Conservation (phyloP, 169 alveolate genomes). For the Cryptosporidium baileyi region DNA sequence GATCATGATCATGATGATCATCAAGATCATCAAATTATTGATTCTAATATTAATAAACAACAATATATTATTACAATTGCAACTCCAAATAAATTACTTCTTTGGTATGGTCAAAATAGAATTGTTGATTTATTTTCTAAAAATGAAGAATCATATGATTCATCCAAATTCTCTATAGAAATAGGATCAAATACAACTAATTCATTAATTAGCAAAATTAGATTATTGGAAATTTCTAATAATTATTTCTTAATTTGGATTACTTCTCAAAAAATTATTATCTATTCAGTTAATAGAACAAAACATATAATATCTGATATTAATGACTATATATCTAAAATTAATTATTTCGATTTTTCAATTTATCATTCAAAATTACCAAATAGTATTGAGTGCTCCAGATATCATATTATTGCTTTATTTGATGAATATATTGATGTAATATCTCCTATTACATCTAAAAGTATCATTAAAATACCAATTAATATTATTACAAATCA, state of each 20-base stretch:
- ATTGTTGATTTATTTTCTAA: constrained; percentile 32
- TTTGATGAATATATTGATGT: constrained; percentile 26
- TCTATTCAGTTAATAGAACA: constrained; percentile 11
- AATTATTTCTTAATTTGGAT: constrained; percentile 38
- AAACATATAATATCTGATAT: neutral
- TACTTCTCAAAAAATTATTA: neutral
- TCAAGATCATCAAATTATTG: neutral
- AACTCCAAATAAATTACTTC: constrained; percentile 38
- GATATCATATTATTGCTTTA: constrained; percentile 41
- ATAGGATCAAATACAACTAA: neutral
- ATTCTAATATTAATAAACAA: neutral
- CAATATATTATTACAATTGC: constrained; percentile 19
- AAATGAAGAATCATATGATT: neutral
- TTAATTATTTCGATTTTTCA: neutral
- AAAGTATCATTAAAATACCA: constrained; percentile 15
- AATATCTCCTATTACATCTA: constrained; percentile 40
- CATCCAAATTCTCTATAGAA: neutral
- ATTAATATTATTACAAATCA: neutral
- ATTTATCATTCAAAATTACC: constrained; percentile 2
- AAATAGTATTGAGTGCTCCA: constrained; percentile 47
- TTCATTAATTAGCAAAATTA: constrained; percentile 18
- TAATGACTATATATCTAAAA: neutral
- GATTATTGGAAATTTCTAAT: constrained; percentile 29
- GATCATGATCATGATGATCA: neutral
- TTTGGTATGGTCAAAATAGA: constrained; percentile 60